These are phyloP conservation scores for Penicillium riverlandense DNA, from an alignment of 495 filamentous ascomycete species.

Conservation along the genomic window DNA sequence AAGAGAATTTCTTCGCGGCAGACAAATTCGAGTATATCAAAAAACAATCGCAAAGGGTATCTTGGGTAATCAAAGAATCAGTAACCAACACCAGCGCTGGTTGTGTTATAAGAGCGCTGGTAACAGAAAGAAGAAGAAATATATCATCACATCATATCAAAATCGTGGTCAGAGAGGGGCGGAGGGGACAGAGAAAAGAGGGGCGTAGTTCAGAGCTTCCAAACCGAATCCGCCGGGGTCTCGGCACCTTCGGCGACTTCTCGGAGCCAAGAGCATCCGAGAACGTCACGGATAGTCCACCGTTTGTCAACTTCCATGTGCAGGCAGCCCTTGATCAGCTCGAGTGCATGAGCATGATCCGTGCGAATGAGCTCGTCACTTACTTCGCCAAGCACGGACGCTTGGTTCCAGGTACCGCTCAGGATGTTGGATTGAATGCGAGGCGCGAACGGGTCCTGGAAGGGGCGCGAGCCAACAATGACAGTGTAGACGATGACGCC, in stretches of 20 bases:
- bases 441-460: conserved; percentile 53
- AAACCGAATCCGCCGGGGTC: conserved; percentile 20
- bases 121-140: too few relatives aligned
- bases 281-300: conserved; percentile 46
- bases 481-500: conserved; percentile 60
- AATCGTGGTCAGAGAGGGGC: neutral
- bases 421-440: conserved; percentile 55
- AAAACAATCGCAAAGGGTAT: too few relatives aligned
- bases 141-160: neutral
- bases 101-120: too few relatives aligned
- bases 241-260: conserved; percentile 21
- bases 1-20: too few relatives aligned
- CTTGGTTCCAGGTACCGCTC: conserved; percentile 53
- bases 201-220: conserved; percentile 25
- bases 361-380: conserved; percentile 10
- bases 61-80: too few relatives aligned
- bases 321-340: conserved; percentile 45
- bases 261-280: conserved; percentile 51
- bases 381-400: conserved; percentile 36
- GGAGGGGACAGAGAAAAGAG: neutral
- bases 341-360: conserved; percentile 37
- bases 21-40: too few relatives aligned
- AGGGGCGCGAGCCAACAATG: conserved; percentile 60
- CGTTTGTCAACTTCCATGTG: conserved; percentile 43
- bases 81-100: too few relatives aligned